Evolutionary conservation across 148 eudicot species (phyloP), one percentile per base, ranked within the genome.

Genomic region (Polygonum maritimum): DNA sequence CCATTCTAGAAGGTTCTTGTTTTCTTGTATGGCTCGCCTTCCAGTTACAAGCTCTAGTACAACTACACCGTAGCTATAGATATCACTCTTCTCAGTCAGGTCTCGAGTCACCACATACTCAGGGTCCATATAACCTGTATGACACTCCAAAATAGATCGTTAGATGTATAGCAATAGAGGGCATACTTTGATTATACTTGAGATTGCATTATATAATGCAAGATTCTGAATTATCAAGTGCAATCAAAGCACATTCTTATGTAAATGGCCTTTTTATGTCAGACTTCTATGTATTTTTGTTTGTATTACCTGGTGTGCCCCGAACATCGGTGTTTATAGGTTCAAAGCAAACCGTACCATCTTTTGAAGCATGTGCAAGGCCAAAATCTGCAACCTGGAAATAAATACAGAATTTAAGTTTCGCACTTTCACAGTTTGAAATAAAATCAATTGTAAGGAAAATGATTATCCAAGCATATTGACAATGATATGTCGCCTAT

Each of bases 321-420:
- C 94, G 86, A 78, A 96, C 90, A 10, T 92, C 94, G 6, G 99
- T 92, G 85, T 87, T 96, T 52, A 88, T 86, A 31, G 98, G 90
- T 79, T 96, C 99, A 69, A 92, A 96, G 86, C 83, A 89, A 73
- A 96, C 81, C 15, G 98, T 92, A 74, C 99, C 98, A 78, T 87
- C 93, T 81, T 90, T 92, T 40, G 97, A 87, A 75, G 94, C 99
- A 84, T 84, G 92, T 33, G 87, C 94, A 81, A 96, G 98, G 75
- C 99, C 98, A 81, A 89, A 96, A 86, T 92, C 99, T 67, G 99
- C 97, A 89, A 92, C 86, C 99, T 96, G 80, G 76, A 81, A 41
- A 77, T 55, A 72, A 78, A 15, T 36, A 67, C 22, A 26, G 2
- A 31, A 7, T 31, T 35, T 67, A 44, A 67, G 44, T 67, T 67